Percentiles rank a stretch among this genome's conserved stretches.
Evolutionary conservation across 148 eudicot genomes (phyloP).

Genomic region (Camellia lanceoleosa): DNA sequence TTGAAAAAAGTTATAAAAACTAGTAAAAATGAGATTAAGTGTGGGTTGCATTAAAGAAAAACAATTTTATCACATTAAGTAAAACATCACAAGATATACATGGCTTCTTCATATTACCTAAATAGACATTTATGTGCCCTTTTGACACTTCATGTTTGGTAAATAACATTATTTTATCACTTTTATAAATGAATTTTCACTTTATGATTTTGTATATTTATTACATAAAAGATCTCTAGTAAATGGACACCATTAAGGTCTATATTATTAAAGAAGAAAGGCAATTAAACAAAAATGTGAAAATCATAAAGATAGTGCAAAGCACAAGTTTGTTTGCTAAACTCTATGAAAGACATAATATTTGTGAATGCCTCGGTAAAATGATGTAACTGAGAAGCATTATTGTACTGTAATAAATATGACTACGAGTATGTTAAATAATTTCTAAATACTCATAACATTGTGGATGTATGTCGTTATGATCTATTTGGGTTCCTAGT

Average conservation of each 20-base stretch:
- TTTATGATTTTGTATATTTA: neutral
- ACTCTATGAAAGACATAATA: constrained; percentile 10
- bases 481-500: neutral
- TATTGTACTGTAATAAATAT: too few relatives aligned
- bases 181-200: constrained; percentile 25
- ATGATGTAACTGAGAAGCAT: too few relatives aligned
- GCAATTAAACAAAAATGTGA: constrained; percentile 13
- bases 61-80: constrained; percentile 23
- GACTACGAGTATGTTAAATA: neutral
- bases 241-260: constrained; percentile 9
- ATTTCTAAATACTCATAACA: neutral
- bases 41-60: constrained; percentile 32
- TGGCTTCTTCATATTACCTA: constrained; percentile 21
- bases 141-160: constrained; percentile 15
- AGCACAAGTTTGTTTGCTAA: constrained; percentile 10
- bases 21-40: constrained; percentile 20
- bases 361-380: neutral
- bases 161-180: constrained; percentile 20
- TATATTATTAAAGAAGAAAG: constrained; percentile 22
- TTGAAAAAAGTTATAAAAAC: neutral
- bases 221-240: too few relatives aligned
- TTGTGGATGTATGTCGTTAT: neutral
- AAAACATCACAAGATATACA: constrained; percentile 25
- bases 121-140: neutral
- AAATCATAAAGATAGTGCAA: constrained; percentile 13